Conservation (phyloP, 2,329 filamentous ascomycete genomes). For the Claviceps sp. region DNA sequence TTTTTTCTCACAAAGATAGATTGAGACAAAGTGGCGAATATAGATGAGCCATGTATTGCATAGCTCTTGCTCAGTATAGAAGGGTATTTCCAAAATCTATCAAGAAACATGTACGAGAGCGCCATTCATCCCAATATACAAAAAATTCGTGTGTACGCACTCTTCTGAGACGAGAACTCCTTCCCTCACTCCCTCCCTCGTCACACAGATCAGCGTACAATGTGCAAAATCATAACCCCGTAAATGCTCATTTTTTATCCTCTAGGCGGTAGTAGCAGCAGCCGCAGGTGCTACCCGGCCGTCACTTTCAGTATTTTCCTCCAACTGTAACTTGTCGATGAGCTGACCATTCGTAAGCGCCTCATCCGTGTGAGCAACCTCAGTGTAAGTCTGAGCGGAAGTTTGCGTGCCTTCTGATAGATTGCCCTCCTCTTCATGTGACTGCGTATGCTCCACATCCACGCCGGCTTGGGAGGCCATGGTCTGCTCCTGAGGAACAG, state of each 20-base stretch:
- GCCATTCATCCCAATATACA: too few relatives aligned
- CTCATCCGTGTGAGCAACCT: slow-evolving; percentile 8
- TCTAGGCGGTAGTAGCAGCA: not conserved
- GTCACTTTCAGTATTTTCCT: slow-evolving; percentile 10
- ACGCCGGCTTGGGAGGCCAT: too few relatives aligned
- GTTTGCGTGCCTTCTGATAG: slow-evolving; percentile 16
- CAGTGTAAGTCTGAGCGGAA: slow-evolving; percentile 4
- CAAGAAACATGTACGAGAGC: too few relatives aligned
- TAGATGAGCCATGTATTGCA: not conserved
- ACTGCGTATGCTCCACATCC: slow-evolving; percentile 15
- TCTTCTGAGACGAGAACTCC: too few relatives aligned
- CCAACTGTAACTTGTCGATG: slow-evolving; percentile 20
- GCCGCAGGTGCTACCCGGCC: not conserved
- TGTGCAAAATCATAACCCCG: too few relatives aligned
- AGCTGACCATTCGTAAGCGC: slow-evolving; percentile 15
- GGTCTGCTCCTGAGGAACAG: not conserved
- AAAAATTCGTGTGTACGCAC: too few relatives aligned
- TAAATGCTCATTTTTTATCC: not conserved
- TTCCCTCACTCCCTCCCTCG: too few relatives aligned
- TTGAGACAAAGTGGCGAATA: not conserved
- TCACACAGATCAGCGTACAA: too few relatives aligned
- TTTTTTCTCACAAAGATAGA: too few relatives aligned
- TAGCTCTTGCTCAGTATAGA: not conserved
- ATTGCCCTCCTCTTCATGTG: slow-evolving; percentile 7
- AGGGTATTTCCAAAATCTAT: not conserved